Base-by-base conservation (phyloP, 176 grass and related monocot genomes). In the Sorghum bicolor region DNA sequence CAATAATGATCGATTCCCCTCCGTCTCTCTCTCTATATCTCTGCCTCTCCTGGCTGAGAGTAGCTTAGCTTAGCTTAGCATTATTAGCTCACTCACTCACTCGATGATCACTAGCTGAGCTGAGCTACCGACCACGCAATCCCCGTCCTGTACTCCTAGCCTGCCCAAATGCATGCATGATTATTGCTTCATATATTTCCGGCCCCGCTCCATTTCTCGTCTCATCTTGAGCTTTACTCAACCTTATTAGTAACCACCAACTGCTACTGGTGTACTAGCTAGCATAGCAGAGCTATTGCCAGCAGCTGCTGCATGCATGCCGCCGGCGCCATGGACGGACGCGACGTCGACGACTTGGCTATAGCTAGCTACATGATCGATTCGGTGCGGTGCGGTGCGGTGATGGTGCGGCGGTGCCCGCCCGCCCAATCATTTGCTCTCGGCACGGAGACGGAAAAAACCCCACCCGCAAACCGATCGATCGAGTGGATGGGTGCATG, bases 191-290 rank as follows among this genome's bases (percentile, higher is more conserved):
- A 28, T 75, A 9, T 39, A 39, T 10, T 76, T 68, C 28, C 40
- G 1, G 40, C 43, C 4, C 7, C 11, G 40, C 43, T 14, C 7
- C 11, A 33, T 26, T 25, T 70, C 11, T 44, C 44, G 9, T 67
- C 32, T 15, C 82, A 33, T 10, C 83, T 86, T 86, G 70, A 60
- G 73, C 67, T 73, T 79, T 55, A 83, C 74, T 86, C 88, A 78
- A 90, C 70, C 72, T 34, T 8, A 38, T 47, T 5, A 33, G 30
- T 84, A 75, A 86, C 83, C 41, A 86, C 72, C 79, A 90, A 65
- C 79, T 55, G 53, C 79, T 64, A 40, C 38, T 47, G 5, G 44
- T 16, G 4, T 5, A 37, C 36, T 37, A 37, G 36, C 36, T 37
- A 37, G 2, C 32, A 33, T 1, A 33, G 32, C 36, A 37, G 36